These are phyloP conservation scores for Royoungia palumana DNA, from an alignment of 768 basidiomycete genomes.

Conservation along the genomic window DNA sequence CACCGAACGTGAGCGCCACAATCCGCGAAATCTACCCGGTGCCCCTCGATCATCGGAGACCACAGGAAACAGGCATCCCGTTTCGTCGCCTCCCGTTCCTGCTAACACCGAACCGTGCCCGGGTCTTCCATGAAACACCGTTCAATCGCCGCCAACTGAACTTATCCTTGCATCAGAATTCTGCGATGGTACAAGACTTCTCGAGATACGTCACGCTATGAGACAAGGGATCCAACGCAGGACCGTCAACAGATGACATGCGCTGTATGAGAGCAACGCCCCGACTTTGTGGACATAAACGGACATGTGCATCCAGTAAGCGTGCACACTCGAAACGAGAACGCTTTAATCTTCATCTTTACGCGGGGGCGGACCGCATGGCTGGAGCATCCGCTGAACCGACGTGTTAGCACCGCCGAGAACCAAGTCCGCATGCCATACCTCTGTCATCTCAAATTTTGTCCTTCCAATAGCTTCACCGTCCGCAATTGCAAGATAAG, in stretches of 20 bases:
- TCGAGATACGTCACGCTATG: no score
- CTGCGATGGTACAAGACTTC: no score
- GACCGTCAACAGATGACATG: no score
- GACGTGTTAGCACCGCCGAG: slow-evolving; percentile 23
- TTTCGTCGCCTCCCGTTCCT: neutral
- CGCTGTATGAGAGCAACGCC: no score
- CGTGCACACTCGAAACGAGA: neutral
- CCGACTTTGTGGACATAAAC: no score
- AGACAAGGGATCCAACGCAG: no score
- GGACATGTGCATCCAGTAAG: no score
- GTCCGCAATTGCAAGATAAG: slow-evolving; percentile 90
- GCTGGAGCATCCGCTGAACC: slow-evolving; percentile 84
- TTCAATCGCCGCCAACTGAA: neutral
- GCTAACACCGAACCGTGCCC: neutral
- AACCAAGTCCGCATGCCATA: slow-evolving; percentile 26
- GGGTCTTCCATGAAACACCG: neutral
- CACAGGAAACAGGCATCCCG: neutral
- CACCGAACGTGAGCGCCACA: no score
- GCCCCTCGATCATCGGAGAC: no score
- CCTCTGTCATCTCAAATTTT: slow-evolving; percentile 96
- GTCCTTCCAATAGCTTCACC: slow-evolving; percentile 87
- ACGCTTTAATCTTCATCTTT: slow-evolving; percentile 72
- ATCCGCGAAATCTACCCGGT: neutral
- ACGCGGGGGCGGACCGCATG: slow-evolving; percentile 86
- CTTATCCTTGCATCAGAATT: no score